A percentile compares a stretch with the other conserved stretches of the same genome.
Evolutionary conservation across 805 yeast species (phyloP).

Genomic region (Wickerhamiella kazuoi): DNA sequence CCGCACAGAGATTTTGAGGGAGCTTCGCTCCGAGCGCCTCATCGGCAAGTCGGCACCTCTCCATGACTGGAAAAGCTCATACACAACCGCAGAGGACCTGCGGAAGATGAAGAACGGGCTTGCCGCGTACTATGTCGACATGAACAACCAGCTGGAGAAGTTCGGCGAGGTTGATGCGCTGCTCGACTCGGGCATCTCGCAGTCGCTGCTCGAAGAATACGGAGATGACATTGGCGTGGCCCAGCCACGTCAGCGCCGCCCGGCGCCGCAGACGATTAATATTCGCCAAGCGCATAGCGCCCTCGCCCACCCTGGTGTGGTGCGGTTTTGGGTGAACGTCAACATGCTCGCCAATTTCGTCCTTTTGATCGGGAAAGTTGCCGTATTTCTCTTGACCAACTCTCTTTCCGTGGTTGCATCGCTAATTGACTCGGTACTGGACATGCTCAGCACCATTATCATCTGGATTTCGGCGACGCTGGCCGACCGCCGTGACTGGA

Average conservation of each 20-base stretch:
- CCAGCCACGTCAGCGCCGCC: slow-evolving; percentile 11
- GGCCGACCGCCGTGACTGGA: slow-evolving; percentile 28
- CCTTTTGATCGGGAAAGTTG: slow-evolving; percentile 40
- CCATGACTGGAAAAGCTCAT: slow-evolving; percentile 25
- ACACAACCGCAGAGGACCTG: slow-evolving; percentile 12
- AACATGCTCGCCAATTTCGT: slow-evolving; percentile 41
- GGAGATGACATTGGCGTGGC: slow-evolving; percentile 24
- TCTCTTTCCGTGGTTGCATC: slow-evolving; percentile 69
- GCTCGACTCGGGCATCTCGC: slow-evolving; percentile 54
- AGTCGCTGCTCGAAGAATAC: slow-evolving; percentile 44
- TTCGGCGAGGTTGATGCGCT: slow-evolving; percentile 44
- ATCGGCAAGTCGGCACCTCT: slow-evolving; percentile 29
- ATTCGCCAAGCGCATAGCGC: slow-evolving; percentile 36
- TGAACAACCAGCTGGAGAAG: slow-evolving; percentile 41
- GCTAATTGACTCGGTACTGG: slow-evolving; percentile 57
- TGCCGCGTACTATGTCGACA: slow-evolving; percentile 33
- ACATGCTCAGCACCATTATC: slow-evolving; percentile 56
- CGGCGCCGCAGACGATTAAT: slow-evolving; percentile 6
- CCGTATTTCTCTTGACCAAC: slow-evolving; percentile 43
- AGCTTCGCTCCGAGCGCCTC: slow-evolving; percentile 30
- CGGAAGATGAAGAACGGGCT: slow-evolving; percentile 8
- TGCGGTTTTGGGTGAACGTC: slow-evolving; percentile 41
- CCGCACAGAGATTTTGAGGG: slow-evolving; percentile 21
- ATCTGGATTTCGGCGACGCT: slow-evolving; percentile 40
- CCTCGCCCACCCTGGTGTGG: slow-evolving; percentile 25